A percentile compares a stretch with the other conserved stretches of the same genome.
Conservation (phyloP, 2,329 filamentous ascomycete genomes). For the Colletotrichum endophyticum region DNA sequence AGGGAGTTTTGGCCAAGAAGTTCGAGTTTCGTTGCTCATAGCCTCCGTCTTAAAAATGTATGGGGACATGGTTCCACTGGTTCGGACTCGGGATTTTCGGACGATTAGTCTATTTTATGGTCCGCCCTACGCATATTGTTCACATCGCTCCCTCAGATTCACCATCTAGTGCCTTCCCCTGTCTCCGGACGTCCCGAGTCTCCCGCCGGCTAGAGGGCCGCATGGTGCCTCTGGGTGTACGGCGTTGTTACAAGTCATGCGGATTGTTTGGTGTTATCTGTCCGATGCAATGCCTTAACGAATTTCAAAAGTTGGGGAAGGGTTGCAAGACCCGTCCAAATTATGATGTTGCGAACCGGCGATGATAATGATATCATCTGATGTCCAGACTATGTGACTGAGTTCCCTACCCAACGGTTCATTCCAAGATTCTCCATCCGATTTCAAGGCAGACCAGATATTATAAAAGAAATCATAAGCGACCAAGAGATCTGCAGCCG, state of each 20-base stretch:
- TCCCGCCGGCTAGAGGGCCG: not conserved
- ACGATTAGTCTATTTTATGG: not conserved
- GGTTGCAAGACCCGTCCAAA: not conserved
- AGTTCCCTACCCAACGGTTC: not conserved
- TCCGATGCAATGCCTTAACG: not conserved
- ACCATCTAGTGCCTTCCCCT: not conserved
- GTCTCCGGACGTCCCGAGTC: not conserved
- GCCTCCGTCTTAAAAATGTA: not conserved
- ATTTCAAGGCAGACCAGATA: not conserved
- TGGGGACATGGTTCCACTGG: constrained; percentile 1
- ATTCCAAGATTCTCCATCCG: not conserved
- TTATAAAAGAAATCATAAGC: not conserved
- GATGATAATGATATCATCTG: not conserved
- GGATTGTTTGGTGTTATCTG: not conserved
- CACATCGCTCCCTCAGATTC: not conserved
- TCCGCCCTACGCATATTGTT: not conserved
- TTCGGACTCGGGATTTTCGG: not conserved
- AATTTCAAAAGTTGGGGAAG: not conserved
- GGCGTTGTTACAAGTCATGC: not conserved
- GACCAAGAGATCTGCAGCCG: not conserved
- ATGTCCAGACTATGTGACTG: not conserved
- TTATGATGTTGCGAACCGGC: not conserved
- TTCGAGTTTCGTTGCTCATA: constrained; percentile 10
- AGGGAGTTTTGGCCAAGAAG: constrained; percentile 5
- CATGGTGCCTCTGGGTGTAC: not conserved